These are phyloP conservation scores for Trypanosoma theileri DNA, from an alignment of 208 protist species.

Conservation along the genomic window DNA sequence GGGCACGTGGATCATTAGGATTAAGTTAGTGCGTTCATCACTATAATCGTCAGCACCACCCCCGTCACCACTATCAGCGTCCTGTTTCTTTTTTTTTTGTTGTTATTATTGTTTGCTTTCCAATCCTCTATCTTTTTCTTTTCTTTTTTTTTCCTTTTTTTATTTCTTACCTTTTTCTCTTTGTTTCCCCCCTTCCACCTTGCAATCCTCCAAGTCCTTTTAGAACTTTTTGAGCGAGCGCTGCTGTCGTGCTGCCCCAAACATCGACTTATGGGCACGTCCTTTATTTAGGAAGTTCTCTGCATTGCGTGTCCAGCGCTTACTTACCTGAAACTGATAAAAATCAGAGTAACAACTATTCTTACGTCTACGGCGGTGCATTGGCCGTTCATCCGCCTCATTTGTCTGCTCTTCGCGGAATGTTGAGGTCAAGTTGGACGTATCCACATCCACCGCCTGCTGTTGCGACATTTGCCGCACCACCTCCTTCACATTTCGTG, in stretches of 20 bases:
- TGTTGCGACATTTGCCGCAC: constrained; percentile 63
- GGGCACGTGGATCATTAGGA: too few species aligned
- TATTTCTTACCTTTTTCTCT: neutral
- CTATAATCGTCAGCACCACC: neutral
- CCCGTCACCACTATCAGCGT: neutral
- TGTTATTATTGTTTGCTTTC: neutral
- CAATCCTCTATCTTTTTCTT: neutral
- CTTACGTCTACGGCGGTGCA: constrained; percentile 47
- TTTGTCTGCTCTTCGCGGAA: constrained; percentile 49
- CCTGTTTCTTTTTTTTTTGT: neutral
- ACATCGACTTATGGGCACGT: constrained; percentile 72
- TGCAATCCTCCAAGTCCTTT: neutral
- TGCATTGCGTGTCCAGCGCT: constrained; percentile 83
- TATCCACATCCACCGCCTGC: constrained; percentile 33
- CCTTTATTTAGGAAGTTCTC: constrained; percentile 83
- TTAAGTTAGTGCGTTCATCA: too few species aligned
- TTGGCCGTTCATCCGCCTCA: constrained; percentile 51
- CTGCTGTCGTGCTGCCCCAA: constrained; percentile 83
- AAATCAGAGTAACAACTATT: constrained; percentile 73
- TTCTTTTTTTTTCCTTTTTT: constrained; percentile 3
- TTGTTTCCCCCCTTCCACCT: neutral
- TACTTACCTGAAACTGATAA: constrained; percentile 90
- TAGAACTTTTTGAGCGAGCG: constrained; percentile 84
- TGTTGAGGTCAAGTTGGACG: constrained; percentile 51
- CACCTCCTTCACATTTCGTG: constrained; percentile 68